These are phyloP conservation scores for Gaultheria prostrata DNA, from an alignment of 148 eudicot genomes.

Conservation along the genomic window DNA sequence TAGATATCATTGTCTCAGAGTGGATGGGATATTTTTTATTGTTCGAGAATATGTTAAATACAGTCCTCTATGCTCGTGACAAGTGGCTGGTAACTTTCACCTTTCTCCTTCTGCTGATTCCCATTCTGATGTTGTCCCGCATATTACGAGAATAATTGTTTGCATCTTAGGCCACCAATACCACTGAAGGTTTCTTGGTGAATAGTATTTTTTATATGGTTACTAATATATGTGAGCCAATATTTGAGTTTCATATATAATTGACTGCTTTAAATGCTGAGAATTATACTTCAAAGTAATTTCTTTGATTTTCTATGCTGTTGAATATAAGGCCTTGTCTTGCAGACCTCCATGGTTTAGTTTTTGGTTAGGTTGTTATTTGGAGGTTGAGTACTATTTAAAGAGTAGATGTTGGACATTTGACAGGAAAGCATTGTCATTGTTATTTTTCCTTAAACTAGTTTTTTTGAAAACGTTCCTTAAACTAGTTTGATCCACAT, in stretches of 20 bases:
- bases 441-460: background rate
- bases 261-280: background rate
- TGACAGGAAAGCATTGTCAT: background rate
- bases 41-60: constrained; percentile 91
- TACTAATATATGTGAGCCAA: background rate
- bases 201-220: background rate
- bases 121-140: background rate
- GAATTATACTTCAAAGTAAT: background rate
- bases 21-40: constrained; percentile 99
- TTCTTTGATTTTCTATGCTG: background rate
- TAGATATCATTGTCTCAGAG: constrained; percentile 91
- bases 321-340: background rate
- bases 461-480: too few relatives aligned
- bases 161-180: background rate
- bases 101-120: background rate
- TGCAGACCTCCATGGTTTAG: background rate
- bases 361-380: background rate
- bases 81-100: constrained; percentile 86
- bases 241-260: background rate
- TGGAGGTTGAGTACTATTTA: background rate
- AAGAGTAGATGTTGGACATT: background rate
- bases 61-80: constrained; percentile 96
- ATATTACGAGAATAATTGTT: background rate
- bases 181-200: background rate
- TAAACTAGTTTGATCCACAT: background rate